Evolutionary conservation across 371 early-diverging fungal species (phyloP), one percentile per base, ranked within the genome.

Genomic region (Apophysomyces sp.): DNA sequence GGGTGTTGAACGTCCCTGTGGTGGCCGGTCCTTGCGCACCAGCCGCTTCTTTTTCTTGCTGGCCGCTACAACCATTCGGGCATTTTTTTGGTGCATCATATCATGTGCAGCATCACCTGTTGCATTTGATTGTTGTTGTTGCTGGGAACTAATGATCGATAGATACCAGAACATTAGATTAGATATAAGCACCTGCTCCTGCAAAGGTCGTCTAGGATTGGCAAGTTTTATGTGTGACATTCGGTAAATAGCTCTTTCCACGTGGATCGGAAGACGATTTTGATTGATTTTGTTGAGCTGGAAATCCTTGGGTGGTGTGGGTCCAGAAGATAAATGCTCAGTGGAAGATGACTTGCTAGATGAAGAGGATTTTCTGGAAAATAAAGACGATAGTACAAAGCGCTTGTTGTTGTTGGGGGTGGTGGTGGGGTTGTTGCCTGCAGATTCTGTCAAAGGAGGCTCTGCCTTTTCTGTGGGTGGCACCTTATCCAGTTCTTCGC

Each of bases 91-190:
- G 27, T 26, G n/a, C 57, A 31, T 49, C 58, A 56, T 59, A 40
- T 29, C 55, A 53, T 66, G 64, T n/a, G n/a, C 57, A 31, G 34
- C 49, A 56, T 59, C 41, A 13, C 55, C 37, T 60, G 59, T 13
- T 59, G 55, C 32, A 28, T 32, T 18, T 15, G 53, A 11, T 16
- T 52, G 58, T 24, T 30, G 61, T 27, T 58, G 57, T 12, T 40
- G 58, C 31, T 58, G 68, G 9, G 58, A 55, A 21, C 80, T 82
- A 59, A 91, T 87, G 15, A 92, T 82, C 2, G 87, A 80, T 8
- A 98, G 79, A 69, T 96, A 96, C 89, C 94, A 95, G 73, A 96
- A 90, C 96, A 98, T 95, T 72, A 96, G 85, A 65, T 98, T 98
- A 21, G 93, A 92, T 30, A 98, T 91, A 60, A 94, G 71, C 4